Evolutionary conservation across 2,329 filamentous ascomycete genomes (phyloP), one percentile per base, ranked within the genome.

Genomic region (Fusarium sp.): DNA sequence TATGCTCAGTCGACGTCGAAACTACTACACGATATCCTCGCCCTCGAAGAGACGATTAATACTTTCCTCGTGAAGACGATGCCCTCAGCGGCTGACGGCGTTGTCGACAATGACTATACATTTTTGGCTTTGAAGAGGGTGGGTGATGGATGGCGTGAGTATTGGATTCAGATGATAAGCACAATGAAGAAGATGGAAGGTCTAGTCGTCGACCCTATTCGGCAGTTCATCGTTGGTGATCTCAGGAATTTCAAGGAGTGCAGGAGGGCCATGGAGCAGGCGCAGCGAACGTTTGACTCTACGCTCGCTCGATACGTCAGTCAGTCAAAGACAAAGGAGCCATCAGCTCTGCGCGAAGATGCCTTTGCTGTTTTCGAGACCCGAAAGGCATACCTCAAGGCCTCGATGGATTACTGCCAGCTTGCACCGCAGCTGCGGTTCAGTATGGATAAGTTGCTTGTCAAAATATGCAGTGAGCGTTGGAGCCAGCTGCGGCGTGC

Each of bases 361-460:
- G 96, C 96, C 1, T 99, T 99, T 79, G 92, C 96, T 80, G 90
- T 98, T 42, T 96, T 98, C 80, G 96, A 98, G 85, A 93, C 94
- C 30, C 90, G 96, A 66, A 97, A 96, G 79, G 90, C 91, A 38
- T 99, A 99, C 81, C 87, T 98, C 48, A 96, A 95, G 80, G 93
- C 95, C 3, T 95, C 94, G 20, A 91, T 99, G 90, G 96, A 99
- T 82, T 98, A 95, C 81, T 97, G 94, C 78, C 90, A 96, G 74
- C 89, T 94, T 75, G 94, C 94, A 3, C 95, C 96, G 2, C 94
- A 98, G 81, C 84, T 98, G 51, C 91, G 96, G 54, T 91, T 93
- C 76, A 90, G 92, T 3, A 87, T 98, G 66, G 96, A 99, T 82
- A 94, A 93, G 83, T 84, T 98, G 39, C 87, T 99, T 20, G 94